Evolutionary conservation across 202 grass and related monocot genomes (phyloP).

Genomic region (Setaria italica): DNA sequence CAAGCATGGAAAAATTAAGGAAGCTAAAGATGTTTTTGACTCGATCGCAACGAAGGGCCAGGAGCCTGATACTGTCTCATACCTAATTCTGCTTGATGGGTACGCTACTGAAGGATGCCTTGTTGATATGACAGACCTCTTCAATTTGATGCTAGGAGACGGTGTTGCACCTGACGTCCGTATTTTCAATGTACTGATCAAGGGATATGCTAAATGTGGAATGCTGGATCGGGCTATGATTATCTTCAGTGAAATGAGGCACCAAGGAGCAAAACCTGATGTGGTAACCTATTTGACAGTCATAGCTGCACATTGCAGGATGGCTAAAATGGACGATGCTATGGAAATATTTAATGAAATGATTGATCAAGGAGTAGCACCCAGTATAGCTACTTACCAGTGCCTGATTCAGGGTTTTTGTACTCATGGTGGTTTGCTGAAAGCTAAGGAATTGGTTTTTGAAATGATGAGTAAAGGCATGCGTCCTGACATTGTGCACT

Average conservation of each 20-base stretch:
- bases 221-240: slow-evolving; percentile 25
- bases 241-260: slow-evolving; percentile 1
- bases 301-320: background rate
- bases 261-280: background rate
- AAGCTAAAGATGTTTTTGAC: slow-evolving; percentile 26
- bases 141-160: slow-evolving; percentile 11
- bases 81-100: background rate
- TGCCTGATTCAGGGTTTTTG: slow-evolving; percentile 18
- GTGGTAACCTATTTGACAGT: background rate
- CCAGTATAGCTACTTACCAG: background rate
- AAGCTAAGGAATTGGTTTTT: slow-evolving; percentile 52
- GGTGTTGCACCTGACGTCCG: background rate
- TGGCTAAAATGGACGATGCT: background rate
- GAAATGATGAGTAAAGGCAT: slow-evolving; percentile 61
- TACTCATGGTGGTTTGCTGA: slow-evolving; percentile 16
- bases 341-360: slow-evolving; percentile 8
- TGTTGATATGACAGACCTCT: background rate
- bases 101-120: background rate
- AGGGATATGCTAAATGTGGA: slow-evolving; percentile 7
- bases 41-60: background rate
- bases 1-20: slow-evolving; percentile 5
- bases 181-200: slow-evolving; percentile 24
- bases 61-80: background rate
- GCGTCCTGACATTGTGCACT: slow-evolving; percentile 45
- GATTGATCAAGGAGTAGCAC: background rate